Evolutionary conservation across 2,329 filamentous ascomycete genomes (phyloP), one percentile per base, ranked within the genome.

Genomic region (Aurifilum marmelostoma): DNA sequence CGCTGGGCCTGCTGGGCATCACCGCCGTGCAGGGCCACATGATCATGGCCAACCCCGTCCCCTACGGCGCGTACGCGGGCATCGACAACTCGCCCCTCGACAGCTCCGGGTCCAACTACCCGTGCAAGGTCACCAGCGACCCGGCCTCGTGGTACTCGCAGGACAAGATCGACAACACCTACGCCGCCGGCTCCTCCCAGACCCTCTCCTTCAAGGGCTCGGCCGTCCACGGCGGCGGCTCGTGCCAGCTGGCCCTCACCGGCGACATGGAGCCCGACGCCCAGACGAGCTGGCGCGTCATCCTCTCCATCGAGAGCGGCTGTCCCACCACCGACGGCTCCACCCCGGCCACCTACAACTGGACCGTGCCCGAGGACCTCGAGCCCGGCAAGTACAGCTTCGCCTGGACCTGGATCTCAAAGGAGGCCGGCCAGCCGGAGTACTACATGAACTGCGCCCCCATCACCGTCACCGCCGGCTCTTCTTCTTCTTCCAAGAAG

Each of bases 401-500:
- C 66, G 88, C 89, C 54, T 95, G 92, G 92, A 89, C 88, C 41
- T 92, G 90, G 90, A 91, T 92, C 81, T 93, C 93, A 83, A 82
- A 89, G 73, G 79, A 91, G 54, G 64, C 67, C 18, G 92, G 92
- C 41, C 94, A 94, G 80, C 86, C 92, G 60, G 92, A 95, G 78
- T 92, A 92, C 87, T 96, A 96, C 85, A 93, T 93, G 90, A 93
- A 93, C 80, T 96, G 92, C 76, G 92, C 92, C 8, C 84, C 87
- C 64, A 85, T 94, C 74, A 88, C 86, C 72, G 89, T 94, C 77
- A 79, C 67, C 67, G 56, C 61, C 14, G 71, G 73, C 39, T 43
- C 34, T 18, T 11, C 34, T 21, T 34, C 34, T 8, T 34, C 34
- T 8, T 34, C 34, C 34, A 34, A n/a, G n/a, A n/a, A n/a, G n/a